A percentile compares a stretch with the other conserved stretches of the same genome.
These are phyloP conservation scores for Xylariomycetidae sp. DNA, from an alignment of 2,329 filamentous ascomycete genomes.

Conservation along the genomic window DNA sequence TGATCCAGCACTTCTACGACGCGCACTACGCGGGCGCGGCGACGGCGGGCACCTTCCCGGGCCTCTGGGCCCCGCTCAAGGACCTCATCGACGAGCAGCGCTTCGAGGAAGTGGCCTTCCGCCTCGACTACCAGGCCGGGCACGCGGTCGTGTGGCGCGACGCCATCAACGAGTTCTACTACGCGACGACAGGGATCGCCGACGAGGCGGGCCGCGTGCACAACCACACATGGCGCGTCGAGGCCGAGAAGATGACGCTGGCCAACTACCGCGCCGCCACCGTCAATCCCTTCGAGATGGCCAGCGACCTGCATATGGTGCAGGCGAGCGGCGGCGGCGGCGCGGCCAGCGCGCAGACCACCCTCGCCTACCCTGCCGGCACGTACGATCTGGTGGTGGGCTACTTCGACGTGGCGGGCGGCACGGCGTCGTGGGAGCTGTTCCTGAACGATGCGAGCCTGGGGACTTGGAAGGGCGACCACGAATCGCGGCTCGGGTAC, in stretches of 20 bases:
- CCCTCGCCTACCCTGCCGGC: conserved; percentile 42
- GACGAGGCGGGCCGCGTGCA: conserved; percentile 52
- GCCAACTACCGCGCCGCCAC: conserved; percentile 47
- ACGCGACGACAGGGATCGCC: conserved; percentile 52
- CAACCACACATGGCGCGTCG: conserved; percentile 59
- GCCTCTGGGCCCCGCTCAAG: conserved; percentile 47
- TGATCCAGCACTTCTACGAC: conserved; percentile 52
- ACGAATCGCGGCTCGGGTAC: conserved; percentile 54
- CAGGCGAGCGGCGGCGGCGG: conserved; percentile 49
- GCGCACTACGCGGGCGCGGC: conserved; percentile 48
- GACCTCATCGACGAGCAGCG: conserved; percentile 54
- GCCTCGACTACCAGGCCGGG: conserved; percentile 59
- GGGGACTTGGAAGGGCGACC: conserved; percentile 53
- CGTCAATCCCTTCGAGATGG: conserved; percentile 54
- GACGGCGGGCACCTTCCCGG: conserved; percentile 53
- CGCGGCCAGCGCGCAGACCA: conserved; percentile 40
- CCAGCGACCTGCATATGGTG: conserved; percentile 49
- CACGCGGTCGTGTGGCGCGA: conserved; percentile 68
- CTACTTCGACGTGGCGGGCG: conserved; percentile 59
- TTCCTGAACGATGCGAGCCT: conserved; percentile 46
- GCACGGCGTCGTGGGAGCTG: conserved; percentile 49
- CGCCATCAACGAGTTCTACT: conserved; percentile 58
- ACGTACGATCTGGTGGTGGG: conserved; percentile 59
- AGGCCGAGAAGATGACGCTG: conserved; percentile 60
- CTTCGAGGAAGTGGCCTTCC: conserved; percentile 51